Evolutionary conservation across 805 yeast species (phyloP), one percentile per base, ranked within the genome.

Genomic region (Kazachstania kunashirensis): DNA sequence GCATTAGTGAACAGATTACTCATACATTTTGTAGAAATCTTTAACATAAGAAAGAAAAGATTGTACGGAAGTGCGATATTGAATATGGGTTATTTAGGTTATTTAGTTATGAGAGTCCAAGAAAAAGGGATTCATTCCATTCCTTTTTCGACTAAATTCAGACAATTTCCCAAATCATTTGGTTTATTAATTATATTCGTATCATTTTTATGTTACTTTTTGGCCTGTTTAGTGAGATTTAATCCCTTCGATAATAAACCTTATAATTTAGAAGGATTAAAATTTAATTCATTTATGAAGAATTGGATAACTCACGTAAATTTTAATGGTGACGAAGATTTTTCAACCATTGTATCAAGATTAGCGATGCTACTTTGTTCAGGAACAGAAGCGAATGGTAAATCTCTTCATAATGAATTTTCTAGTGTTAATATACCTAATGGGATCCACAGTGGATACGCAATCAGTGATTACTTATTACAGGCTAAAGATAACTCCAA

Each of bases 21-120:
- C 13, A 69, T 77, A 32, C 94, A 85, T 41, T 3, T 76, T 2
- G 72, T 83, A 21, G 84, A 79, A 2, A 46, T 80, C 31, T 50
- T 75, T 28, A 67, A 75, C 44, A 47, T 60, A 21, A 71, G 75
- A 46, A 63, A 63, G 41, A 77, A 70, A 52, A 65, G 86, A 36
- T 62, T 85, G 34, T 59, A 80, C 2, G 78, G 85, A 0, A 80
- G 86, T 38, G 56, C 81, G 1, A 38, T 77, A 1, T 50, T 81
- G 29, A 86, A 86, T 3, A 21, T 70, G 1, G 47, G 63, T 5
- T 72, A 80, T 33, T 50, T 83, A 6, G 8, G 13, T 5, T 39
- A 33, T 25, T 18, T 50, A 62, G 9, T 57, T 61, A 29, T 67
- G 79, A 47, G 89, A 86, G 12, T 53, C 67, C 6, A 66, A 72